phyloP scores from a whole-genome alignment of 139 green algal genomes.

The Diplosphaera chodatii region DNA sequence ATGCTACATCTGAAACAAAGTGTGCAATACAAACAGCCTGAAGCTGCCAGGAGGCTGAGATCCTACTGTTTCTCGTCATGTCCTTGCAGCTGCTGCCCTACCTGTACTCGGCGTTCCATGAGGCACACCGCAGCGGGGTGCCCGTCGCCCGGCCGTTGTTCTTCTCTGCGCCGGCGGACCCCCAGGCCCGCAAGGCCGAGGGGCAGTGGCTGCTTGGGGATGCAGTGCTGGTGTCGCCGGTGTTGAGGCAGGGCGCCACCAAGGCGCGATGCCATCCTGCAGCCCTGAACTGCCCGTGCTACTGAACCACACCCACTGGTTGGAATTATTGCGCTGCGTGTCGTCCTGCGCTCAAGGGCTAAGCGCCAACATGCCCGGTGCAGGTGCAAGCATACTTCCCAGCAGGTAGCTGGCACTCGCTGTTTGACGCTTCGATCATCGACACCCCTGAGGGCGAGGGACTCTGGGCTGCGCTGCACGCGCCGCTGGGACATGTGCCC shows the following conservation, averaged over 20 bases:
- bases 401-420: constrained; percentile 40
- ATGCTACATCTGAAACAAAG: too few species aligned
- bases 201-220: constrained; percentile 63
- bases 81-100: constrained; percentile 45
- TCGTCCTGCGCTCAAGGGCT: too few species aligned
- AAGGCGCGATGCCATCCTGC: neutral
- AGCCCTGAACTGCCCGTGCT: too few species aligned
- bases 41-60: too few species aligned
- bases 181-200: constrained; percentile 4
- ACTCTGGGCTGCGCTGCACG: constrained; percentile 6
- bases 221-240: constrained; percentile 54
- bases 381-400: constrained; percentile 57
- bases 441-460: constrained; percentile 3
- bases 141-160: constrained; percentile 64
- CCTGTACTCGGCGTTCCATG: constrained; percentile 54
- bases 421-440: constrained; percentile 11
- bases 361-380: too few species aligned
- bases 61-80: too few species aligned
- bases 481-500: constrained; percentile 27
- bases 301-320: too few species aligned
- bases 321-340: too few species aligned
- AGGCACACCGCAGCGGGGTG: constrained; percentile 27
- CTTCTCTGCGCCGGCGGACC: constrained; percentile 31
- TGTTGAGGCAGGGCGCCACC: constrained; percentile 32
- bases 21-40: too few species aligned